A percentile compares a stretch with the other conserved stretches of the same genome.
Evolutionary conservation across 306 rosid genomes (phyloP).

Genomic region (Arachis stenosperma): DNA sequence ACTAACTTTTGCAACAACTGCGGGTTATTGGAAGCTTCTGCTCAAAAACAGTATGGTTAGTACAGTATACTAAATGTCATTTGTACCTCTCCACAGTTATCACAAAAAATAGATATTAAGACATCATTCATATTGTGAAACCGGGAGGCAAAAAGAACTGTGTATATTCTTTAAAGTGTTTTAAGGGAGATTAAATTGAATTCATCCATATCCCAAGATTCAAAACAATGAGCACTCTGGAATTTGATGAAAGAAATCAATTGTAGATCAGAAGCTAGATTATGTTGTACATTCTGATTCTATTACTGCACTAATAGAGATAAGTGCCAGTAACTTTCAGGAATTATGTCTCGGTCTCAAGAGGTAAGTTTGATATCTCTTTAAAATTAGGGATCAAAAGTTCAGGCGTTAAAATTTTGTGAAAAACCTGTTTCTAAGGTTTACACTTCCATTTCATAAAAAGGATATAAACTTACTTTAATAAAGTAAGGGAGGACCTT

Average conservation of each 20-base stretch:
- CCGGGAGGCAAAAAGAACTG: slow-evolving; percentile 1
- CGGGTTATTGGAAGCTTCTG: slow-evolving; percentile 80
- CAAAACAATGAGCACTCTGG: background rate
- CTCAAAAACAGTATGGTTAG: slow-evolving; percentile 18
- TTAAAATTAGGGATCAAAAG: background rate
- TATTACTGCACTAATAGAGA: background rate
- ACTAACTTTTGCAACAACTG: slow-evolving; percentile 70
- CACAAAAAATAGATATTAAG: too few relatives aligned
- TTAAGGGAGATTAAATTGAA: background rate
- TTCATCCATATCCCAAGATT: background rate
- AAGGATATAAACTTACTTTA: background rate
- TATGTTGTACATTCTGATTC: too few relatives aligned
- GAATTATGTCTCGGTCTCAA: background rate
- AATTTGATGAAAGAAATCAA: slow-evolving; percentile 9
- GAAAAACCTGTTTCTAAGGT: too few relatives aligned
- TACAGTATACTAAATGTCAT: background rate
- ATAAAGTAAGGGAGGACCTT: background rate
- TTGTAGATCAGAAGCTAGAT: too few relatives aligned
- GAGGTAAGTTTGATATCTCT: background rate
- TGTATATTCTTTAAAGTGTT: background rate
- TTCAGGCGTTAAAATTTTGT: background rate
- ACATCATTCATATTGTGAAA: background rate
- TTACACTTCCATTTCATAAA: too few relatives aligned
- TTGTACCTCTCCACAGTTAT: background rate
- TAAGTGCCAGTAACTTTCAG: background rate